Evolutionary conservation across 768 basidiomycete genomes (phyloP).

Genomic region (Artomyces pyxidatus): DNA sequence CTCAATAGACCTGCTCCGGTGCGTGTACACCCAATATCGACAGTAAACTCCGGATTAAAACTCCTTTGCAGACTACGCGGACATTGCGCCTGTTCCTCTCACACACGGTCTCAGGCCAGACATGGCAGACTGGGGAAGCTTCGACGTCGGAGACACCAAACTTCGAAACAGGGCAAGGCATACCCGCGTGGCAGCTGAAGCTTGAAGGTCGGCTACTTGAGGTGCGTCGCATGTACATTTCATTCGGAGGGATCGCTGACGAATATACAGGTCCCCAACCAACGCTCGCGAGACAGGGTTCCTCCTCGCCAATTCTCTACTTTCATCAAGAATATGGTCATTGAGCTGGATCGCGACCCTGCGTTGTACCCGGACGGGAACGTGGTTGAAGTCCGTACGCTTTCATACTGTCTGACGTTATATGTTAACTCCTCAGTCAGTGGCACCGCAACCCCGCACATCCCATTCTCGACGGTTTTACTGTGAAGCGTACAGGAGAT

Average conservation of each 20-base stretch:
- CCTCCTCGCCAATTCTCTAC: slow-evolving; percentile 77
- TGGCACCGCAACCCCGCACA: slow-evolving; percentile 55
- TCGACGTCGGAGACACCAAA: slow-evolving; percentile 33
- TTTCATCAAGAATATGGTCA: slow-evolving; percentile 72
- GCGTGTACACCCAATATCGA: slow-evolving; percentile 14
- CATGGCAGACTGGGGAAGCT: slow-evolving; percentile 63
- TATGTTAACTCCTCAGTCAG: slow-evolving; percentile 25
- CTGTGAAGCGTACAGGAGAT: slow-evolving; percentile 76
- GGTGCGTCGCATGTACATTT: slow-evolving; percentile 32
- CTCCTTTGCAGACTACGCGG: slow-evolving; percentile 57
- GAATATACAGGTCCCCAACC: slow-evolving; percentile 31
- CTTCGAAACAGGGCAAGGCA: slow-evolving; percentile 80
- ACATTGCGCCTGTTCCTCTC: slow-evolving; percentile 82
- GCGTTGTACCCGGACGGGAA: slow-evolving; percentile 77
- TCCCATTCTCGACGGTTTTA: slow-evolving; percentile 78
- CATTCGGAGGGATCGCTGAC: not conserved
- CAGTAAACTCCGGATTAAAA: not conserved
- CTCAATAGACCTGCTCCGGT: slow-evolving; percentile 67
- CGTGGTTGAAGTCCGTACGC: slow-evolving; percentile 70
- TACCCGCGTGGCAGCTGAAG: slow-evolving; percentile 83
- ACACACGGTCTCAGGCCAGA: slow-evolving; percentile 78
- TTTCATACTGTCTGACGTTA: not conserved
- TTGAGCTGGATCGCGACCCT: slow-evolving; percentile 85
- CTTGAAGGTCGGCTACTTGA: slow-evolving; percentile 84
- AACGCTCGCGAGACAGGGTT: slow-evolving; percentile 53